Evolutionary conservation across 2,329 filamentous ascomycete species (phyloP).

Genomic region (Arthrobotrys iridis): DNA sequence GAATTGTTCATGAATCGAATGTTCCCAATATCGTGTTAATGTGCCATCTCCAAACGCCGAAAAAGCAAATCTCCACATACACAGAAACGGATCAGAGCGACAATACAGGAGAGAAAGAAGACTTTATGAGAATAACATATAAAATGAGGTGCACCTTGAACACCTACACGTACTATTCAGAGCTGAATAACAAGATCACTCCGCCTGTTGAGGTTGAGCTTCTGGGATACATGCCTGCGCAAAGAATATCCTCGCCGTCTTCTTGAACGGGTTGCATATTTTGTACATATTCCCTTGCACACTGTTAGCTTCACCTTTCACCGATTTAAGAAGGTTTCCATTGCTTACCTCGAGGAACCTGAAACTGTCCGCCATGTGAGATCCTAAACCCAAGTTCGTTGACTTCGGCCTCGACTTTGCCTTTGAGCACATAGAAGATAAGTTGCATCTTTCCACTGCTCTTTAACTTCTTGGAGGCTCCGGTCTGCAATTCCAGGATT

Average conservation of each 20-base stretch:
- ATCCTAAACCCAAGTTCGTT: slow-evolving; percentile 81
- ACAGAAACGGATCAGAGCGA: not conserved
- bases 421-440: slow-evolving; percentile 89
- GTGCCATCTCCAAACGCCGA: not conserved
- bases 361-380: slow-evolving; percentile 87
- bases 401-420: slow-evolving; percentile 81
- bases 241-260: slow-evolving; percentile 84
- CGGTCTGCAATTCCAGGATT: slow-evolving; percentile 85
- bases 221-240: slow-evolving; percentile 75
- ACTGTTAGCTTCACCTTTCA: not conserved
- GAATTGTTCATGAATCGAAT: slow-evolving; percentile 10
- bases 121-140: not conserved
- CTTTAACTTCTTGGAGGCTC: slow-evolving; percentile 85
- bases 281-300: slow-evolving; percentile 86
- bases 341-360: slow-evolving; percentile 89
- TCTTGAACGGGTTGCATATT: slow-evolving; percentile 81
- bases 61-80: not conserved
- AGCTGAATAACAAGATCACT: not conserved
- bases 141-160: not conserved
- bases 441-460: slow-evolving; percentile 97
- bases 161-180: not conserved
- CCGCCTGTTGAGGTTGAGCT: not conserved
- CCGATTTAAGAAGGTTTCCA: not conserved
- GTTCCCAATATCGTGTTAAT: not conserved
- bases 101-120: not conserved